A percentile compares a stretch with the other conserved stretches of the same genome.
Conservation (phyloP, 371 early-diverging fungal species). For the Cokeromyces recurvatus region DNA sequence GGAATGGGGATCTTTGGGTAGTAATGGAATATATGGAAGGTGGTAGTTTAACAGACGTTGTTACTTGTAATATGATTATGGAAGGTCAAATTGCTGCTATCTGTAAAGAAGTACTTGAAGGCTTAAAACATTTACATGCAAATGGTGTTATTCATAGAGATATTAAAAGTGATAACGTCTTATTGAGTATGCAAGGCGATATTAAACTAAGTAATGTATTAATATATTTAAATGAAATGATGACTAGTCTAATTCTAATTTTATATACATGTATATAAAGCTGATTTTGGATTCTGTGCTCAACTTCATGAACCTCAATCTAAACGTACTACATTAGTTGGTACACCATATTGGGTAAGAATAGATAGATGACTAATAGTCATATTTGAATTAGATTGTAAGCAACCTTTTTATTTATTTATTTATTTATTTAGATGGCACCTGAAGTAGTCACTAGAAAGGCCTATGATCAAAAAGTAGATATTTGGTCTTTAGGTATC, state of each 20-base stretch:
- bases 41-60: conserved; percentile 89
- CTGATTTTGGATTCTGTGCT: conserved; percentile 97
- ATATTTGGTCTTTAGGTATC: conserved; percentile 98
- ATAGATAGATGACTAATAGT: too few relatives aligned
- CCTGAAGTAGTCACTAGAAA: conserved; percentile 94
- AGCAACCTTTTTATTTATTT: neutral
- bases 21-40: conserved; percentile 99
- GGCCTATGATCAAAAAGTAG: conserved; percentile 91
- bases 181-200: conserved; percentile 81
- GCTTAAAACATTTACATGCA: conserved; percentile 88
- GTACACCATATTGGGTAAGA: conserved; percentile 84
- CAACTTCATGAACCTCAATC: conserved; percentile 75
- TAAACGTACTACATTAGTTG: conserved; percentile 90
- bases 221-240: neutral
- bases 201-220: conserved; percentile 81
- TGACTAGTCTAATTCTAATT: neutral
- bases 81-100: conserved; percentile 96
- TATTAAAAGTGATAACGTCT: conserved; percentile 96
- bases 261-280: conserved; percentile 17
- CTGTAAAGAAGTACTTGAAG: conserved; percentile 86
- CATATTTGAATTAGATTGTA: too few relatives aligned
- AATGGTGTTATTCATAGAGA: conserved; percentile 96
- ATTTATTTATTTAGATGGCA: conserved; percentile 62
- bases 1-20: conserved; percentile 87
- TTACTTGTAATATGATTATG: conserved; percentile 88